phyloP scores from a whole-genome alignment of 2,329 filamentous ascomycete species.

The Myriosclerotinia duriaeana region DNA sequence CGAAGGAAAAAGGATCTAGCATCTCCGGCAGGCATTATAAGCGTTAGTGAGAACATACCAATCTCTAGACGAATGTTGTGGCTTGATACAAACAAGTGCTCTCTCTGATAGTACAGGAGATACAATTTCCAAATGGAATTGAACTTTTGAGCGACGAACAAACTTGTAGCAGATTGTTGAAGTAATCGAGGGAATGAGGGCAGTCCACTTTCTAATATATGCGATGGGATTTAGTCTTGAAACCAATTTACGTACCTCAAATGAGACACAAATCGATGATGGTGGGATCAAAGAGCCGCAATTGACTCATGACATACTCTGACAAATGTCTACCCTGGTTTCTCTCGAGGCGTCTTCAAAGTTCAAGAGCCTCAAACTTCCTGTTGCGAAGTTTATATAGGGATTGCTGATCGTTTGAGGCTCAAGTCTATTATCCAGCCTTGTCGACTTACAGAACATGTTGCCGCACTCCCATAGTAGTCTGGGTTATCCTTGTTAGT shows the following conservation, averaged over 20 bases:
- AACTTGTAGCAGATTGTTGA: not conserved
- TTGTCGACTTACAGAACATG: not conserved
- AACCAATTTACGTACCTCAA: conserved; percentile 1
- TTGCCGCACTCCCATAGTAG: not conserved
- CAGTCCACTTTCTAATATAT: conserved; percentile 2
- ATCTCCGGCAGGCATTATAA: not conserved
- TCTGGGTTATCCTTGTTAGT: not conserved
- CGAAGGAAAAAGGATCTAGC: not conserved
- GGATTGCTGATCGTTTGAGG: not conserved
- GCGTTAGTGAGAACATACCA: not conserved
- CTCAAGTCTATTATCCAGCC: not conserved
- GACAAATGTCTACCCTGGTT: not conserved
- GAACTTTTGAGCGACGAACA: not conserved
- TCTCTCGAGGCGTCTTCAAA: not conserved
- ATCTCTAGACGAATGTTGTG: not conserved
- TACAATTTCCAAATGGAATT: not conserved
- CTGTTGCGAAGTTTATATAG: not conserved
- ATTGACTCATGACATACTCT: not conserved
- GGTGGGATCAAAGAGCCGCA: not conserved
- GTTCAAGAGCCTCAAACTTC: not conserved
- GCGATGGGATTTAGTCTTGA: not conserved
- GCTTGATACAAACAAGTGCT: not conserved
- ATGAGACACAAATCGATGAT: not conserved
- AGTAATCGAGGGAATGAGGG: not conserved
- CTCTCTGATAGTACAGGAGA: not conserved